These are phyloP conservation scores for Erodium moschatum DNA, from an alignment of 441 rosid species.

Conservation along the genomic window DNA sequence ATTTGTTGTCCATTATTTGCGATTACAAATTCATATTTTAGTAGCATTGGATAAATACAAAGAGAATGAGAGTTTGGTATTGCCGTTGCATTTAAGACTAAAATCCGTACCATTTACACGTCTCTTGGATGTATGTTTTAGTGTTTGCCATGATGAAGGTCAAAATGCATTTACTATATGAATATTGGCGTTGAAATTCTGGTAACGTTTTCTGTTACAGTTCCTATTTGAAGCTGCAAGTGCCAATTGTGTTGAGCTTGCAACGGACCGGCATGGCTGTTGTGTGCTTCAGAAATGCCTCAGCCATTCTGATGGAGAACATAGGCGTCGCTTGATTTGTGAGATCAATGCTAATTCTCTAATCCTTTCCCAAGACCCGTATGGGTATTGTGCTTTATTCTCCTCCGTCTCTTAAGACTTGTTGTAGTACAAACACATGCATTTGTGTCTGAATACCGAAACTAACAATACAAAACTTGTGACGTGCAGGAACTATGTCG, in stretches of 20 bases:
- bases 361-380: conserved; percentile 69
- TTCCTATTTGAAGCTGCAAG: conserved; percentile 60
- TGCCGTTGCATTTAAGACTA: background rate
- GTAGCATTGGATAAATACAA: background rate
- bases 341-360: conserved; percentile 60
- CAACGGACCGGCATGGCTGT: conserved; percentile 76
- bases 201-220: conserved; percentile 31
- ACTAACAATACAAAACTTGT: conserved; percentile 9
- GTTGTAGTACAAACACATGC: background rate
- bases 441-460: background rate
- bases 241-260: conserved; percentile 59
- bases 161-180: background rate
- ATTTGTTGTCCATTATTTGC: background rate
- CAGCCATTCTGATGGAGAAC: conserved; percentile 44
- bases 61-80: background rate
- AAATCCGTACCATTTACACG: no score
- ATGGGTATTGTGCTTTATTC: conserved; percentile 41
- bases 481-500: conserved; percentile 63
- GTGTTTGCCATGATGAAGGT: no score
- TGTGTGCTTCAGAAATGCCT: conserved; percentile 82
- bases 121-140: no score
- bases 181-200: background rate
- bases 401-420: background rate
- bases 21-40: background rate
- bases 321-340: conserved; percentile 38